A percentile compares a stretch with the other conserved stretches of the same genome.
Evolutionary conservation across 495 filamentous ascomycete species (phyloP).

Genomic region (Penicillium paradoxum): DNA sequence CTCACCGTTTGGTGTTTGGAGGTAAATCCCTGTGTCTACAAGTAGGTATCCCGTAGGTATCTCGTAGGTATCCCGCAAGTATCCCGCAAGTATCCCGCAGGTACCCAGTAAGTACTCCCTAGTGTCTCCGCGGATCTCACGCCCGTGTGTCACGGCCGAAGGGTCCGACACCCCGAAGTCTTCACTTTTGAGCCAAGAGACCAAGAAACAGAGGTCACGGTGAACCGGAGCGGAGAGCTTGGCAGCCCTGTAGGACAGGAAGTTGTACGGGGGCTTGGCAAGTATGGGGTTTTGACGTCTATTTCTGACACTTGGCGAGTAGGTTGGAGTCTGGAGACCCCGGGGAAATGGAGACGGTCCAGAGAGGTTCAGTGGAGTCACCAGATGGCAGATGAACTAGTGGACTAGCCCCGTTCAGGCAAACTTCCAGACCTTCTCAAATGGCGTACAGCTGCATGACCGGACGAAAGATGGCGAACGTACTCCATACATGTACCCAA

Average conservation of each 20-base stretch:
- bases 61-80: too few relatives aligned
- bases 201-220: too few relatives aligned
- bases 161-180: background rate
- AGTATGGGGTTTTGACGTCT: constrained; percentile 1
- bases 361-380: background rate
- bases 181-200: background rate
- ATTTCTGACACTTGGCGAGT: background rate
- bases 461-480: too few relatives aligned
- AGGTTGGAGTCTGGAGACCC: background rate
- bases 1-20: too few relatives aligned
- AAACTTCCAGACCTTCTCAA: constrained; percentile 22
- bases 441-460: background rate
- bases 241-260: background rate
- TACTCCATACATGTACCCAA: too few relatives aligned
- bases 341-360: background rate
- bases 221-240: constrained; percentile 7
- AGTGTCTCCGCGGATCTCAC: background rate
- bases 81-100: too few relatives aligned
- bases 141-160: background rate
- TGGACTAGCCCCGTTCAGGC: constrained; percentile 16
- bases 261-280: constrained; percentile 6
- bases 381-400: background rate
- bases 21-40: too few relatives aligned
- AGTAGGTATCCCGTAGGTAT: too few relatives aligned
- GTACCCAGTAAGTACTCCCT: too few relatives aligned